Conservation (phyloP, 2,329 filamentous ascomycete species). For the Canariomyces notabilis region DNA sequence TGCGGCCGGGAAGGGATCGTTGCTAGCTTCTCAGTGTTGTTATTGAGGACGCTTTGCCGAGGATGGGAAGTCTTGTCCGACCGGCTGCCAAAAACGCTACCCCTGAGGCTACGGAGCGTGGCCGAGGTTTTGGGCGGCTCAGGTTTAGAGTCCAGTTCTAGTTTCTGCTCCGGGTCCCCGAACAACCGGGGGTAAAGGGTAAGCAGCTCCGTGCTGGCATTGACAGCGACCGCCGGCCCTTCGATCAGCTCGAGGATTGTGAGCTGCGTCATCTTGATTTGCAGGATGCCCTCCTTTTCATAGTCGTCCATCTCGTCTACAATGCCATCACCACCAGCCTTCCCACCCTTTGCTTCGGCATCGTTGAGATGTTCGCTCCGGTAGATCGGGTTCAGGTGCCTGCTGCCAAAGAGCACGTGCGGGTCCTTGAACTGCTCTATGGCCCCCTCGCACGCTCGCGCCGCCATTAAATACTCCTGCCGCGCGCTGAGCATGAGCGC, state of each 20-base stretch:
- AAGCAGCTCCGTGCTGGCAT: conserved; percentile 79
- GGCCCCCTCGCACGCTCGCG: conserved; percentile 79
- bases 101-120: conserved; percentile 63
- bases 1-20: conserved; percentile 33
- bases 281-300: conserved; percentile 83
- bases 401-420: conserved; percentile 61
- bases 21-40: conserved; percentile 35
- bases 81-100: conserved; percentile 72
- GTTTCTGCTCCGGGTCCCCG: conserved; percentile 50
- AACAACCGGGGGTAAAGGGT: conserved; percentile 79
- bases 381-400: conserved; percentile 43
- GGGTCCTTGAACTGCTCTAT: conserved; percentile 83
- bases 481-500: conserved; percentile 79
- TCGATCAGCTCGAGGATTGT: conserved; percentile 77
- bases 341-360: conserved; percentile 36
- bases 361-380: conserved; percentile 65
- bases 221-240: conserved; percentile 79
- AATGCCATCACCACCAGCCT: conserved; percentile 40
- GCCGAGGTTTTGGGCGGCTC: conserved; percentile 60
- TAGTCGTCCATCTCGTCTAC: conserved; percentile 76
- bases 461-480: conserved; percentile 76
- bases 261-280: conserved; percentile 93
- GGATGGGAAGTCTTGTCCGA: conserved; percentile 40
- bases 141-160: conserved; percentile 36
- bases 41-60: conserved; percentile 34